phyloP scores from a whole-genome alignment of 176 grass and related monocot species.

The Hyparrhenia diplandra region DNA sequence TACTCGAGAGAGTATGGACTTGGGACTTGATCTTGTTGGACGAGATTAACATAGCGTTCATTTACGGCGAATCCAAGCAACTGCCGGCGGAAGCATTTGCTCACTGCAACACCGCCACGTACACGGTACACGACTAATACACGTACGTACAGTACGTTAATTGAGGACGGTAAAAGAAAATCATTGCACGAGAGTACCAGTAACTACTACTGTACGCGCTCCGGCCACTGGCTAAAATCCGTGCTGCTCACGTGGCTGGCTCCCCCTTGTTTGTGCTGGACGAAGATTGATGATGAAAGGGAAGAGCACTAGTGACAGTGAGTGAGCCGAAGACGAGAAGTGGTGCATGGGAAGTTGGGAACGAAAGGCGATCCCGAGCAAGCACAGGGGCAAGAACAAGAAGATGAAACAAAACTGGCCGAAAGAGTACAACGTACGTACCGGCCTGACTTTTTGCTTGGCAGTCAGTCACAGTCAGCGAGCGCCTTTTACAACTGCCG shows the following conservation, averaged over 20 bases:
- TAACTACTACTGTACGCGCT: not conserved
- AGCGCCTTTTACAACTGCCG: not conserved
- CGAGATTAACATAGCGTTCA: no score
- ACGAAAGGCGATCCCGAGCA: no score
- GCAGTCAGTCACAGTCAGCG: not conserved
- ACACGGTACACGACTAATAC: no score
- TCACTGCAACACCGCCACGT: not conserved
- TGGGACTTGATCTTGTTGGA: no score
- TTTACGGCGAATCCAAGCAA: not conserved
- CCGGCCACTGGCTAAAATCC: not conserved
- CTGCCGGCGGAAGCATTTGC: not conserved
- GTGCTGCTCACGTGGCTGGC: not conserved
- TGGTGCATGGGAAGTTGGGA: no score
- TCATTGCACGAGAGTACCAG: not conserved
- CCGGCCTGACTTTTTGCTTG: not conserved
- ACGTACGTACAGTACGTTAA: no score
- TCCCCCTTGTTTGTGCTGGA: no score
- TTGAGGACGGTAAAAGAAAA: not conserved
- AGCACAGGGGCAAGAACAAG: slow-evolving; percentile 25
- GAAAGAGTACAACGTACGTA: not conserved
- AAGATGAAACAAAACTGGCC: not conserved
- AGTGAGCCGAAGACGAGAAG: no score
- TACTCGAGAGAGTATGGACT: not conserved
- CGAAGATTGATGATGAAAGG: no score
- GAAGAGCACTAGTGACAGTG: no score